Evolutionary conservation across 2,329 filamentous ascomycete species (phyloP), one percentile per base, ranked within the genome.

Genomic region (Penicillium sp.): DNA sequence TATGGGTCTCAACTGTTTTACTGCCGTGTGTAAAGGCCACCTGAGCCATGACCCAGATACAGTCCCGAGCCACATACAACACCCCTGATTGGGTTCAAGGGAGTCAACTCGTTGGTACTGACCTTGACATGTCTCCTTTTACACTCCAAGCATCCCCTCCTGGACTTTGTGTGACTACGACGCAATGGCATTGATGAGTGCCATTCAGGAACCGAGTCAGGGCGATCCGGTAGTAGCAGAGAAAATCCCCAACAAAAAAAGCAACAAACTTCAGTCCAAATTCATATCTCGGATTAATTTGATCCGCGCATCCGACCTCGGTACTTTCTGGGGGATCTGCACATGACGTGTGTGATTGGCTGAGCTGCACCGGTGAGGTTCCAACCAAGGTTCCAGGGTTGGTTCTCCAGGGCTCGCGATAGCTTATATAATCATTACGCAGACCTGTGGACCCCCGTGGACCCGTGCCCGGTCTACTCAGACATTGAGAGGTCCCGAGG

Each of bases 101-200:
- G 13, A 10, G n/a, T 12, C 15, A 32, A 32, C 12, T 21, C 10
- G 42, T 18, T 8, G 39, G 34, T 21, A 60, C 65, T 16, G 46
- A 74, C 72, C 70, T 74, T 75, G 32, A 74, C 71, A 56, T 73
- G 70, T 52, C 72, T 63, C 54, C 68, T 65, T 57, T 75, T 75
- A 64, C 72, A 75, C 53, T 73, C 69, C 55, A 68, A 61, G 53
- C 72, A 75, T 37, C 72, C 72, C 61, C 70, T 72, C 35, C 72
- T 70, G 60, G 70, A 73, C 58, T 75, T 75, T 29, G 70, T 74
- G 58, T 75, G 72, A 34, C 65, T 69, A 58, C 68, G 68, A 52
- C 68, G 67, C 27, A 65, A 66, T 42, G 66, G 66, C 67, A 70
- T 70, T 49, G 56, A 58, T 40, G 29, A 18, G 6, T 54, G 53